Evolutionary conservation across 2,329 filamentous ascomycete species (phyloP), one percentile per base, ranked within the genome.

Genomic region (Cladophialophora immunda): DNA sequence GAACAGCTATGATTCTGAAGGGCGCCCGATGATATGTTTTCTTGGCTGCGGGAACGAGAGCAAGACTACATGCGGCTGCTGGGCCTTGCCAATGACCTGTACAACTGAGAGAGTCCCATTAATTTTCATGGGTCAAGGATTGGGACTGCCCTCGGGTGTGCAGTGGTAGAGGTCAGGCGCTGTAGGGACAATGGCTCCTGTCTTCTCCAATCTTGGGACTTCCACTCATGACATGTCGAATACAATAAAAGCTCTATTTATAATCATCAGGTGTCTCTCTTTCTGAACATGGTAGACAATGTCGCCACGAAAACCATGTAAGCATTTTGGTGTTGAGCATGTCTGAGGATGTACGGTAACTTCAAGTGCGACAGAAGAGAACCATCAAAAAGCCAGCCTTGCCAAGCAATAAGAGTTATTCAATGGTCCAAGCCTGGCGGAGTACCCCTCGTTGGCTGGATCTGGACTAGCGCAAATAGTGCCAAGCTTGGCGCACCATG

Each of bases 191-290:
- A 57, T 66, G 68, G 65, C 64, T 68, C 47, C 65, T 38, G 57
- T 60, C 58, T 65, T 65, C 60, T 58, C 55, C 58, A 50, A 62
- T 66, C 55, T 64, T 68, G 65, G 57, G 41, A 55, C 32, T 45
- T 58, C 53, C 58, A 53, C 50, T 68, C 63, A 70, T 68, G 68
- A 66, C 66, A 66, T 70, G 68, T 68, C 66, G 68, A 60, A 64
- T 70, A 70, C 67, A 68, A 64, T 62, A 70, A 70, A 70, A 68
- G 68, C 68, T 66, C 54, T 65, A 70, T 66, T 68, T 29, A 38
- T 70, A 70, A 68, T 68, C 22, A 38, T 41, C 11, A 45, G 47
- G 9, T 8, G 19, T 50, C 22, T 50, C 45, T 41, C 5, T 22
- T 45, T 22, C 38, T 19, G 38, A 45, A 7, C 7, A 19, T 22